Base-by-base conservation (phyloP, 805 yeast genomes). In the Yarrowia sp. region DNA sequence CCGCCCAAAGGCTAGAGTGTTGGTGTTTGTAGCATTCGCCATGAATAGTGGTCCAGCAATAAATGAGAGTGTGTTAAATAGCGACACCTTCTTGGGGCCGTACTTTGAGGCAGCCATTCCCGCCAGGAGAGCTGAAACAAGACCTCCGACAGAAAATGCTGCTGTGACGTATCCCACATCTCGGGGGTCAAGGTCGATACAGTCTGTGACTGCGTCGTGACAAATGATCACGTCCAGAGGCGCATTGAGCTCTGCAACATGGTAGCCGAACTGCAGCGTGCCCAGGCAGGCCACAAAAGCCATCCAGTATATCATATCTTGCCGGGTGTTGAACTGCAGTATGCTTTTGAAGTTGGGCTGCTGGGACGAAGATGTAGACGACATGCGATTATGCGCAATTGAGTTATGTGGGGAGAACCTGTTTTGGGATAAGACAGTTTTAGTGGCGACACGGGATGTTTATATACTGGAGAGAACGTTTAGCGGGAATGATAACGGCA, bases 211-310 rank as follows among this genome's bases (percentile, higher is more conserved):
- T 5, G 49, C 66, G 35, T 66, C 68, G 17, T 67, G 69, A 71
- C 96, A 90, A 11, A 89, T 82, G 54, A 91, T 79, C 33, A 84
- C 82, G 14, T 82, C 81, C 65, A 88, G 89, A 0, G 98, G 97
- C 7, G 97, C 96, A 76, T 93, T 93, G 73, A 93, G 80, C 74
- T 92, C 98, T 1, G 97, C 88, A 88, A 93, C 87, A 74, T 95
- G 98, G 74, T 89, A 91, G 1, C 99, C 99, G 74, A 88, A 95
- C 74, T 92, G 98, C 12, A 92, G 78, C 1, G 96, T 84, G 1
- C 92, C 92, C 24, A 91, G 71, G 69, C 96, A 89, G 6, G 87
- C 85, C 12, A 89, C 84, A 0, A 81, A 71, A 11, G 68, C 71
- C 21, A 67, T 66, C 63, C 63, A 58, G 63, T 41, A 58, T 21